A percentile compares a stretch with the other conserved stretches of the same genome.
Evolutionary conservation across 2,329 filamentous ascomycete genomes (phyloP).

Genomic region (Aureobasidium subglaciale): DNA sequence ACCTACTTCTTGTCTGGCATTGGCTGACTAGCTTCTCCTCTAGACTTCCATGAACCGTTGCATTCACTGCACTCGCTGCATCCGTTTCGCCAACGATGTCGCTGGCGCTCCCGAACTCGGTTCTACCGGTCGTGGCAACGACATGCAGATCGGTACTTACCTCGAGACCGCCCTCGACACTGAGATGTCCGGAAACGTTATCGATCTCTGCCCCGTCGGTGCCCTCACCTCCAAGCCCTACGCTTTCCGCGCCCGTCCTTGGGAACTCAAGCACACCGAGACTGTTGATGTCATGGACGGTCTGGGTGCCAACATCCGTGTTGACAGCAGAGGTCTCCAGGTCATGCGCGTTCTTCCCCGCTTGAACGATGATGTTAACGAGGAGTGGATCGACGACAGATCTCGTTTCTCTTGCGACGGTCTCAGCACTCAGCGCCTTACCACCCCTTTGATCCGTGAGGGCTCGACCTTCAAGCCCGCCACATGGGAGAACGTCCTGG

Average conservation of each 20-base stretch:
- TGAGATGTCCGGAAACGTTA: conserved; percentile 93
- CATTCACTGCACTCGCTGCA: conserved; percentile 97
- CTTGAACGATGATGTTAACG: conserved; percentile 95
- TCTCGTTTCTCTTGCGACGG: conserved; percentile 93
- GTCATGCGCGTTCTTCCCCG: conserved; percentile 92
- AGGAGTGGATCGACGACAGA: conserved; percentile 99
- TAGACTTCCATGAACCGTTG: conserved; percentile 98
- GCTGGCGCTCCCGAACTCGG: conserved; percentile 93
- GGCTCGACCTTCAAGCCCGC: conserved; percentile 88
- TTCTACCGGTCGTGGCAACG: conserved; percentile 89
- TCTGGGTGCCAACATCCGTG: conserved; percentile 86
- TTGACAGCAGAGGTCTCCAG: conserved; percentile 87
- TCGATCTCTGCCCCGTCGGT: conserved; percentile 95
- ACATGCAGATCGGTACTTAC: conserved; percentile 97
- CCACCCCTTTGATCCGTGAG: conserved; percentile 80
- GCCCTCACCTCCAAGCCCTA: conserved; percentile 96
- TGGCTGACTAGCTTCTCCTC: background rate
- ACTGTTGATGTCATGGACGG: conserved; percentile 91
- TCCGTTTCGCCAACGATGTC: conserved; percentile 96
- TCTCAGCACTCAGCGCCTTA: conserved; percentile 90
- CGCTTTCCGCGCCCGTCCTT: conserved; percentile 91
- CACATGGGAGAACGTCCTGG: conserved; percentile 91
- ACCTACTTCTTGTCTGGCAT: background rate
- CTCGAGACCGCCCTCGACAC: conserved; percentile 89
- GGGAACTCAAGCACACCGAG: conserved; percentile 95